Evolutionary conservation across 2,329 filamentous ascomycete species (phyloP).

Genomic region (Colletotrichum sansevieriae): DNA sequence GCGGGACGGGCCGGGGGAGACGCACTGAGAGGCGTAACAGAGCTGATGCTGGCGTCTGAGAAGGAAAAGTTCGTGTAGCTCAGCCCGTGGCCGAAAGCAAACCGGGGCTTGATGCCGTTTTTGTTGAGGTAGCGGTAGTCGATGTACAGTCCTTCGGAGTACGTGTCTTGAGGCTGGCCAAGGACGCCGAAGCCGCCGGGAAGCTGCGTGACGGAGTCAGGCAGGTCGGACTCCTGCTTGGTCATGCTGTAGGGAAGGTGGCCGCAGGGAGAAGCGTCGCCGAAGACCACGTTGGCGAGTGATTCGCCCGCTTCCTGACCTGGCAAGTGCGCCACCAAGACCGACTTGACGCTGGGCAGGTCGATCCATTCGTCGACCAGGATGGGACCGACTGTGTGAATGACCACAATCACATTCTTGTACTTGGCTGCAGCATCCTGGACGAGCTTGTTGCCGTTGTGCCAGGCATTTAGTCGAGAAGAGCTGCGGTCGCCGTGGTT

Average conservation of each 20-base stretch:
- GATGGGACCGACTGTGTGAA: constrained; percentile 88
- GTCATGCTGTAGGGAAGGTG: constrained; percentile 90
- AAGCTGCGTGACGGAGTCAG: constrained; percentile 62
- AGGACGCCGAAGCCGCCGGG: constrained; percentile 65
- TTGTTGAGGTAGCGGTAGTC: constrained; percentile 94
- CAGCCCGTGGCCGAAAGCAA: constrained; percentile 88
- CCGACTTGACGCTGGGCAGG: constrained; percentile 80
- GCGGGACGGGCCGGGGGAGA: constrained; percentile 51
- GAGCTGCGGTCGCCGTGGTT: constrained; percentile 83
- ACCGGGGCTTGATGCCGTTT: constrained; percentile 78
- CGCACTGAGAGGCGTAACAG: constrained; percentile 58
- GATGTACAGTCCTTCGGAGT: constrained; percentile 85
- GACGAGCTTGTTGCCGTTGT: constrained; percentile 85
- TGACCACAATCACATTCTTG: constrained; percentile 78
- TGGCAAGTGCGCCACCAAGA: constrained; percentile 86
- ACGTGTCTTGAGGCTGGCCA: constrained; percentile 83
- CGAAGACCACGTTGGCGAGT: constrained; percentile 83
- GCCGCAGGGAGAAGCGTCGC: constrained; percentile 80
- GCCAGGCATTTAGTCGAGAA: constrained; percentile 68
- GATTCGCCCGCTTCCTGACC: constrained; percentile 90
- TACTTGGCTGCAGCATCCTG: constrained; percentile 72
- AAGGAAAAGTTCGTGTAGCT: constrained; percentile 83
- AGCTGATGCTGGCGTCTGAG: constrained; percentile 61
- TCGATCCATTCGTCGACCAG: constrained; percentile 86
- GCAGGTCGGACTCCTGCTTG: constrained; percentile 77